Percentiles rank a stretch among this genome's conserved stretches.
Evolutionary conservation across 2,329 filamentous ascomycete genomes (phyloP).

Genomic region (Monosporascus sp.): DNA sequence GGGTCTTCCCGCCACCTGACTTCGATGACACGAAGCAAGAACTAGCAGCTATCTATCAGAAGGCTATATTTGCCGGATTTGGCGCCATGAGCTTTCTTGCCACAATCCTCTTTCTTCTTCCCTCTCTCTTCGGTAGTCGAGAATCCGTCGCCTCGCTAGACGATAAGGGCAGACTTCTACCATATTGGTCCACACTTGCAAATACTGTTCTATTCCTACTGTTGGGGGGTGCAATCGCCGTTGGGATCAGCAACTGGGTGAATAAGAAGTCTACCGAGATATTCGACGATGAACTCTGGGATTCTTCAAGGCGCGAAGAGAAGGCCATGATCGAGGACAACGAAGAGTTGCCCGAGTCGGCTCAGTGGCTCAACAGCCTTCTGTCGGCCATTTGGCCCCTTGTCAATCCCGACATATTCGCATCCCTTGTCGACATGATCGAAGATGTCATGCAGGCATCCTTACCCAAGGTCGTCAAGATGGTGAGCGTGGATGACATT

Average conservation of each 20-base stretch:
- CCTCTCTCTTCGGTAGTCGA: constrained; percentile 13
- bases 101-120: constrained; percentile 15
- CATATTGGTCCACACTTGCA: constrained; percentile 14
- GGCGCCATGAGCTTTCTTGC: constrained; percentile 26
- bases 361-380: constrained; percentile 66
- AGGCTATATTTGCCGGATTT: constrained; percentile 32
- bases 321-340: constrained; percentile 35
- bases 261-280: constrained; percentile 54
- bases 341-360: constrained; percentile 55
- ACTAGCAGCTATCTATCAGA: constrained; percentile 25
- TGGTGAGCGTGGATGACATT: constrained; percentile 71
- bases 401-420: constrained; percentile 70
- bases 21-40: constrained; percentile 35
- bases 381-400: constrained; percentile 66
- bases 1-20: constrained; percentile 43
- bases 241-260: constrained; percentile 53
- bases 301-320: constrained; percentile 52
- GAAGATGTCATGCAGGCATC: constrained; percentile 80
- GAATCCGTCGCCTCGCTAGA: constrained; percentile 1
- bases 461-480: constrained; percentile 61
- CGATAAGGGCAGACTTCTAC: constrained; percentile 2
- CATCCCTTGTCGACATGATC: constrained; percentile 61
- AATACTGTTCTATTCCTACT: constrained; percentile 18
- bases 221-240: constrained; percentile 25
- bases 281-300: constrained; percentile 67